Evolutionary conservation across 2,329 filamentous ascomycete genomes (phyloP).

Genomic region (Aspergillus floridensis): DNA sequence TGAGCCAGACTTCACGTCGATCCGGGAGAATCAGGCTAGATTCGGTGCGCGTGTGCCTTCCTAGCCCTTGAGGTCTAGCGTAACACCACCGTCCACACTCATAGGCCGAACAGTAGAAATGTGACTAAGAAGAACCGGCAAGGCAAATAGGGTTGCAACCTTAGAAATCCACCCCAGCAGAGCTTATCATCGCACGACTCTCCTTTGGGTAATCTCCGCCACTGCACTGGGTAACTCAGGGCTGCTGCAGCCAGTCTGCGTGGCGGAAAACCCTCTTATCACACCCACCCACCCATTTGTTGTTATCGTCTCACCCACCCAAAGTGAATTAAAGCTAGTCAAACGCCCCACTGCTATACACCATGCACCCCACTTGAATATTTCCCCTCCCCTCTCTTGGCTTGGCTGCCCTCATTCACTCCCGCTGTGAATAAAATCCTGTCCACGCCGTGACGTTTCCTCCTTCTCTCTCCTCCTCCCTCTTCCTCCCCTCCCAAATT

Average conservation of each 20-base stretch:
- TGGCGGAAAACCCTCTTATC: not conserved
- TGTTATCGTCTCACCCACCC: too few species aligned
- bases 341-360: not conserved
- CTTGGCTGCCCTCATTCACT: not conserved
- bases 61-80: not conserved
- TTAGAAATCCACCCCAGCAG: not conserved
- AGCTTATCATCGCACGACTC: conserved; percentile 1
- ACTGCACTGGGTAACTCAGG: too few species aligned
- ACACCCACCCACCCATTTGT: not conserved
- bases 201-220: not conserved
- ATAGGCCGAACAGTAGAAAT: not conserved
- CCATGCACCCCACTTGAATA: not conserved
- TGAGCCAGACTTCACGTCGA: not conserved
- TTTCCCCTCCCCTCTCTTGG: not conserved
- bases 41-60: not conserved
- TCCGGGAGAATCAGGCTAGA: not conserved
- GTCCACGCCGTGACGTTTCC: not conserved
- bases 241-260: not conserved
- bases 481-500: not conserved
- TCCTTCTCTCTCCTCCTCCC: not conserved
- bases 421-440: conserved; percentile 4
- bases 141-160: conserved; percentile 8
- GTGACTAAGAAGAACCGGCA: conserved; percentile 6
- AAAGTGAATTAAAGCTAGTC: not conserved
- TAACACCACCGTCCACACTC: not conserved